These are phyloP conservation scores for Cystobasidiaceae sp. DNA, from an alignment of 1,284 basidiomycete genomes.

Conservation along the genomic window DNA sequence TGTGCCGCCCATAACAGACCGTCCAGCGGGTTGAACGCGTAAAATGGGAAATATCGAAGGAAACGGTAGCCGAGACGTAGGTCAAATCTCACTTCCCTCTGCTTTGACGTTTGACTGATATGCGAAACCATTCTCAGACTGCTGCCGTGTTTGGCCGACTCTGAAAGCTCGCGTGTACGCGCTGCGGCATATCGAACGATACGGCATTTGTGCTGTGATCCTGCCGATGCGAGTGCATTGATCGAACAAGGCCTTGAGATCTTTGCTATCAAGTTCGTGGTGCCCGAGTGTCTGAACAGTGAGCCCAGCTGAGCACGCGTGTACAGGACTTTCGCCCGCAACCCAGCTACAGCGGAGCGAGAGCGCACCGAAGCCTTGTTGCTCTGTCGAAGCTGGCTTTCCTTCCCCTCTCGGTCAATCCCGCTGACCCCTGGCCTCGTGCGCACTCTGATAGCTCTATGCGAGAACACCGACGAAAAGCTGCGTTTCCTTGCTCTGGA, in stretches of 20 bases:
- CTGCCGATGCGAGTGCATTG: constrained; percentile 58
- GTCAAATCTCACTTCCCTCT: not conserved
- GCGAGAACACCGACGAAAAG: constrained; percentile 86
- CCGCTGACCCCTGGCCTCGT: constrained; percentile 60
- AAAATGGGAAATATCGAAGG: constrained; percentile 19
- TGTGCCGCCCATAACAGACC: constrained; percentile 10
- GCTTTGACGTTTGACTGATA: too few species aligned
- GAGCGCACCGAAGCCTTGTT: constrained; percentile 17
- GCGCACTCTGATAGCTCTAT: constrained; percentile 82
- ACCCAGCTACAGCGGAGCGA: constrained; percentile 9
- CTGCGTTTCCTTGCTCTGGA: constrained; percentile 78
- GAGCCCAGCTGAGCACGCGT: not conserved
- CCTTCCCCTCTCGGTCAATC: constrained; percentile 46
- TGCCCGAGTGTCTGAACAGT: too few species aligned
- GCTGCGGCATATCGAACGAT: constrained; percentile 81
- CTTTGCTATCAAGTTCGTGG: constrained; percentile 75
- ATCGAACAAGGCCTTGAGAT: constrained; percentile 62
- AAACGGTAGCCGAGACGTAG: constrained; percentile 15
- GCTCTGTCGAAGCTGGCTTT: constrained; percentile 6
- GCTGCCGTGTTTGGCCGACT: constrained; percentile 69
- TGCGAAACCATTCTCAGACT: constrained; percentile 52
- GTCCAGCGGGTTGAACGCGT: constrained; percentile 26
- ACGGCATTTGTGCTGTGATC: constrained; percentile 70
- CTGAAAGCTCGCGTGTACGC: constrained; percentile 66
- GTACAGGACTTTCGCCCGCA: constrained; percentile 4